Evolutionary conservation across 2,329 filamentous ascomycete species (phyloP).

Genomic region (Pseudogymnoascus sp.): DNA sequence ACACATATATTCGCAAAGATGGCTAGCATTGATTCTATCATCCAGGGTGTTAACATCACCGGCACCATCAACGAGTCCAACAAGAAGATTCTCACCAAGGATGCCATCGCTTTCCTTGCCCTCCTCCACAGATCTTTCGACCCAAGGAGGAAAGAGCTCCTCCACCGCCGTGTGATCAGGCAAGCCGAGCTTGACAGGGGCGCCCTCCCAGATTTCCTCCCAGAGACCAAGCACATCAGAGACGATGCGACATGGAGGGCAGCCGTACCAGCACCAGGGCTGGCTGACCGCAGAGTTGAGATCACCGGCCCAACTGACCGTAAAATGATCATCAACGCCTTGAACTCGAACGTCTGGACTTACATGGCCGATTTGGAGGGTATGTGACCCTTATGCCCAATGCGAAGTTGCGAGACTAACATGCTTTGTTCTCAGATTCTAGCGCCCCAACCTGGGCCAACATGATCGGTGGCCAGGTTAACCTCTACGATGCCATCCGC

Average conservation of each 20-base stretch:
- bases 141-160: constrained; percentile 73
- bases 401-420: neutral
- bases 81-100: constrained; percentile 84
- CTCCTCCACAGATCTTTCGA: constrained; percentile 96
- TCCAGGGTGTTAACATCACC: constrained; percentile 82
- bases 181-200: constrained; percentile 93
- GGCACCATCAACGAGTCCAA: constrained; percentile 70
- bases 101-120: constrained; percentile 85
- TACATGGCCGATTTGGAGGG: constrained; percentile 99
- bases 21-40: constrained; percentile 65
- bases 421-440: constrained; percentile 55
- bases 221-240: constrained; percentile 90
- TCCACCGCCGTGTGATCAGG: constrained; percentile 76
- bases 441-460: constrained; percentile 97
- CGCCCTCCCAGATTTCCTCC: constrained; percentile 82
- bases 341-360: constrained; percentile 95
- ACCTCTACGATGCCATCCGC: constrained; percentile 92
- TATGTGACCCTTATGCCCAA: constrained; percentile 34
- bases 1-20: constrained; percentile 37
- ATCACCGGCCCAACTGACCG: constrained; percentile 95
- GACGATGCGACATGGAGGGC: constrained; percentile 92
- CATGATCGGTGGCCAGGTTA: constrained; percentile 97
- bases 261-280: constrained; percentile 80
- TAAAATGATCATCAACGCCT: constrained; percentile 97
- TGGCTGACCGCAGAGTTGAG: constrained; percentile 89